phyloP scores from a whole-genome alignment of 805 yeast genomes.

The Torulaspora indica region DNA sequence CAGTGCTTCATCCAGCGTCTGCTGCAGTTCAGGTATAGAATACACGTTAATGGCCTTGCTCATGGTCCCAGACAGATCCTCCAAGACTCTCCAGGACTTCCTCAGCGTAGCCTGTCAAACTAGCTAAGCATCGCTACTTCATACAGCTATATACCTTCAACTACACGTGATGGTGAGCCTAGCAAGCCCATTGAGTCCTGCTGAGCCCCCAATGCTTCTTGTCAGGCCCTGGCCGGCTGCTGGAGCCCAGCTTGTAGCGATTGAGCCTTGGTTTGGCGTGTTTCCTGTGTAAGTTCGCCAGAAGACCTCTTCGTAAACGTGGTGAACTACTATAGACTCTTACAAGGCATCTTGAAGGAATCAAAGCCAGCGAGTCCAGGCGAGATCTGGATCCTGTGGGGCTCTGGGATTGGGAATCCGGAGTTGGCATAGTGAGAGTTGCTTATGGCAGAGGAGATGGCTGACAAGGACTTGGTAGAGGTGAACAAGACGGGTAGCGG shows the following conservation, averaged over 20 bases:
- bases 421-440: neutral
- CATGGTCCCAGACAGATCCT: too few species aligned
- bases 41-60: conserved; percentile 34
- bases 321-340: neutral
- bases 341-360: neutral
- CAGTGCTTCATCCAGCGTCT: conserved; percentile 31
- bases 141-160: neutral
- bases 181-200: neutral
- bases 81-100: neutral
- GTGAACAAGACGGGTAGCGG: neutral
- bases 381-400: neutral
- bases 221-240: neutral
- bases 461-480: conserved; percentile 11
- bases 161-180: neutral
- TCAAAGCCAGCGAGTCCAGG: neutral
- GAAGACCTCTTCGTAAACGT: conserved; percentile 2
- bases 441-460: conserved; percentile 12
- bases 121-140: neutral
- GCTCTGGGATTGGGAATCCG: neutral
- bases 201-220: neutral
- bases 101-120: neutral
- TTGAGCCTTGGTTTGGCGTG: neutral
- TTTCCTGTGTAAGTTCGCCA: neutral
- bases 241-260: neutral
- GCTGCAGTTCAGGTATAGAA: conserved; percentile 31